Conservation (phyloP, 306 rosid genomes). For the Glycine latifolia region DNA sequence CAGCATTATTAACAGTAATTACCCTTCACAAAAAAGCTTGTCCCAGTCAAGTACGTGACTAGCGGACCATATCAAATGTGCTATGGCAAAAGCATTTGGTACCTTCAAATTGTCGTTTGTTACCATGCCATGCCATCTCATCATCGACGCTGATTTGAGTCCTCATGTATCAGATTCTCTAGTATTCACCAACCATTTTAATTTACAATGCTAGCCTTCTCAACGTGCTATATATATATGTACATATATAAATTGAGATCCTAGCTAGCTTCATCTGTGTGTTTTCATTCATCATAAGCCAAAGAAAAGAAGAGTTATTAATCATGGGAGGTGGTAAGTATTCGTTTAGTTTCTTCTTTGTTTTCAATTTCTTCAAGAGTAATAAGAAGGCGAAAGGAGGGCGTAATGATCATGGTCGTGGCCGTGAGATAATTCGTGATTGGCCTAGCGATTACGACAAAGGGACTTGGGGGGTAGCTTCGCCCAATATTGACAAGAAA, state of each 20-base stretch:
- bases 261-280: background rate
- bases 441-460: conserved; percentile 74
- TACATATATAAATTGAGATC: conserved; percentile 24
- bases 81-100: background rate
- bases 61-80: conserved; percentile 55
- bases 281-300: no score
- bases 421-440: conserved; percentile 16
- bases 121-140: no score
- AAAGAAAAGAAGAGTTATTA: no score
- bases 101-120: background rate
- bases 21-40: background rate
- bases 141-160: background rate
- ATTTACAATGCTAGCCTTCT: background rate
- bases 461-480: conserved; percentile 60
- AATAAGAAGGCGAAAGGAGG: conserved; percentile 46
- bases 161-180: conserved; percentile 38
- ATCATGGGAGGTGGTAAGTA: conserved; percentile 43
- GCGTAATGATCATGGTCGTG: background rate
- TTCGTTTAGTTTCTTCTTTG: conserved; percentile 50
- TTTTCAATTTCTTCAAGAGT: conserved; percentile 61
- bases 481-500: conserved; percentile 64
- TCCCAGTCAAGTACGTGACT: conserved; percentile 40
- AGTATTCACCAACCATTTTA: background rate
- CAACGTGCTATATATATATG: background rate
- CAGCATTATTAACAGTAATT: conserved; percentile 29